These are phyloP conservation scores for Coccomyxa sp. DNA, from an alignment of 139 green algal species.

Conservation along the genomic window DNA sequence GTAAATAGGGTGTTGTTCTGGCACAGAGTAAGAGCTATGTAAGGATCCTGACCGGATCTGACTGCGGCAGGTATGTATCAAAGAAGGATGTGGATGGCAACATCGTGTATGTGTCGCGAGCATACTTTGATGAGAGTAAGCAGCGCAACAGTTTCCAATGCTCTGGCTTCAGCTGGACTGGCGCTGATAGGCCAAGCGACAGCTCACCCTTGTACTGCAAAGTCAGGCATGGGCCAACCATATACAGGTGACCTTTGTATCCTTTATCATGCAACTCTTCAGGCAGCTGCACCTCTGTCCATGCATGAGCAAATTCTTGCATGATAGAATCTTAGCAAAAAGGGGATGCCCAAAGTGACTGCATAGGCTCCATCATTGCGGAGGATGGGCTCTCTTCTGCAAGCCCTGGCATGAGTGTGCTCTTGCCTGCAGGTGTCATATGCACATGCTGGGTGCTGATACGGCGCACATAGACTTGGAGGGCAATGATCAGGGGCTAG, in stretches of 20 bases:
- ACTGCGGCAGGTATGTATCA: constrained; percentile 84
- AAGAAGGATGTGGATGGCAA: constrained; percentile 82
- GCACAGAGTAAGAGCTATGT: too few species aligned
- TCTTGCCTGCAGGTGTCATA: background rate
- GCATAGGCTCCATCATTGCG: too few species aligned
- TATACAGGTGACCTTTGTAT: constrained; percentile 32
- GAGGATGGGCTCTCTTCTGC: too few species aligned
- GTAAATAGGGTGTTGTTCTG: too few species aligned
- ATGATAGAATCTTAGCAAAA: too few species aligned
- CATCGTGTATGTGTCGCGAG: constrained; percentile 76
- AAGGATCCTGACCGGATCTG: too few species aligned
- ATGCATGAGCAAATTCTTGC: too few species aligned
- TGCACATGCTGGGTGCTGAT: background rate
- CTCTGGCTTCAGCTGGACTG: constrained; percentile 62
- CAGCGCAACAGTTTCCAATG: constrained; percentile 57
- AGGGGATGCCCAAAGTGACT: too few species aligned
- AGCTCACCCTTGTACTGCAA: constrained; percentile 34
- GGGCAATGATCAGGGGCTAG: constrained; percentile 88
- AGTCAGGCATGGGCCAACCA: constrained; percentile 75
- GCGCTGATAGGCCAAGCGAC: background rate
- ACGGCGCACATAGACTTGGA: constrained; percentile 50
- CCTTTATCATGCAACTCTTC: background rate
- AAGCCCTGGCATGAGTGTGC: background rate
- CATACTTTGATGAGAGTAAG: constrained; percentile 55
- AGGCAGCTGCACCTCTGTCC: too few species aligned